phyloP scores from a whole-genome alignment of 1,284 basidiomycete genomes.

The Cutaneotrichosporon sp. region DNA sequence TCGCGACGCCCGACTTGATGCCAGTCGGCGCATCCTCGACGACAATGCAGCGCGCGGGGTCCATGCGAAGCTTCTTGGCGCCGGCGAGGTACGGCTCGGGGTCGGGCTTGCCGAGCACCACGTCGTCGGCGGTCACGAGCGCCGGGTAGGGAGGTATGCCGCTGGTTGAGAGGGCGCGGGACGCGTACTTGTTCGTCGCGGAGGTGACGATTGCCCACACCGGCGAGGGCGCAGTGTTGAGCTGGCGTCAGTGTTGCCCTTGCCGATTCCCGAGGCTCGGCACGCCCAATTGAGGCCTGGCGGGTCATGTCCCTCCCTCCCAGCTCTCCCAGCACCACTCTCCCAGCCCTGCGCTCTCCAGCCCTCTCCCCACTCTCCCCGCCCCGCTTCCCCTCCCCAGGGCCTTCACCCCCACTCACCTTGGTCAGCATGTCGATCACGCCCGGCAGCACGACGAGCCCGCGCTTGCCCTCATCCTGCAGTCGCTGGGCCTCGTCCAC shows the following conservation, averaged over 20 bases:
- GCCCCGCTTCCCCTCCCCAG: too few species aligned
- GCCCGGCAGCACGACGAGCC: slow-evolving; percentile 50
- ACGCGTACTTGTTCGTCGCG: slow-evolving; percentile 70
- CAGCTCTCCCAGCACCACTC: too few species aligned
- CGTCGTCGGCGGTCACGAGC: slow-evolving; percentile 73
- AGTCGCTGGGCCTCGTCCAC: slow-evolving; percentile 45
- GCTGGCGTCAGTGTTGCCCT: slow-evolving; percentile 40
- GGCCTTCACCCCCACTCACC: too few species aligned
- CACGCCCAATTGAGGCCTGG: too few species aligned
- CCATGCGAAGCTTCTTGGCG: slow-evolving; percentile 41
- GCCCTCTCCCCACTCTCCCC: too few species aligned
- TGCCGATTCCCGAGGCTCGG: too few species aligned
- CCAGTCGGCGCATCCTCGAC: slow-evolving; percentile 83
- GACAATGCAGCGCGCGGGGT: slow-evolving; percentile 63
- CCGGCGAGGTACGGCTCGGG: slow-evolving; percentile 70
- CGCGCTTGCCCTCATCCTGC: slow-evolving; percentile 44
- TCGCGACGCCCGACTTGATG: slow-evolving; percentile 67
- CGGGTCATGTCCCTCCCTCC: too few species aligned
- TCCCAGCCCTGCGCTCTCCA: too few species aligned
- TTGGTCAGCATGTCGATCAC: slow-evolving; percentile 40
- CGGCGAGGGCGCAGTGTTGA: slow-evolving; percentile 70
- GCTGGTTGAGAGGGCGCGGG: slow-evolving; percentile 63
- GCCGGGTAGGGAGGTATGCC: slow-evolving; percentile 62
- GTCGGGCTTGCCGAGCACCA: slow-evolving; percentile 72
- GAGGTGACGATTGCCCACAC: slow-evolving; percentile 79